Evolutionary conservation across 78 protist species (phyloP), one percentile per base, ranked within the genome.

Genomic region (Planoprotostelium fungivorum): DNA sequence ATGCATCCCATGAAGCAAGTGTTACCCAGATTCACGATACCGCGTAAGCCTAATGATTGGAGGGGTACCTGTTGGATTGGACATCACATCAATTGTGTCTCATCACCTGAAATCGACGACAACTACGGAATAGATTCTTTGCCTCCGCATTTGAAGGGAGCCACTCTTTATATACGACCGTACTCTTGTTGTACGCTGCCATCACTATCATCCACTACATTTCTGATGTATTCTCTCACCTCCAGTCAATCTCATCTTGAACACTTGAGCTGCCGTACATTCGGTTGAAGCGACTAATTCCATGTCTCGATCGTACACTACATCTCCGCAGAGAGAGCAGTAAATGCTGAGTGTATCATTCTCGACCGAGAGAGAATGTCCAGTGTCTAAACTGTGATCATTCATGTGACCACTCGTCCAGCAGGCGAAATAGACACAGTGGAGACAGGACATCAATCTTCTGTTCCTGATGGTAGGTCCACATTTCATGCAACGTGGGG

Each of bases 1-100:
- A 96, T 84, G 87, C 93, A 89, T 51, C 89, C 93, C 96, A 96
- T 95, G 88, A 96, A 96, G 89, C 97, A 96, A 86, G 97, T 94
- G 84, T 94, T 93, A 38, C 97, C 97, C 28, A 96, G 86, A 88
- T 96, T 96, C 89, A 90, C 86, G 83, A 96, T 37, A 0, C 97
- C 97, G 37, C 97, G 95, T 37, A 96, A 84, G 10, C 96, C 96
- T 23, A 91, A 36, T n/a, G 0, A 29, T 0, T 9, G 39, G 84
- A 35, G 35, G 36, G 37, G 34, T 34, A n/a, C 29, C 1, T 28
- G 25, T 0, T n/a, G n/a, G n/a, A n/a, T n/a, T n/a, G n/a, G n/a
- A n/a, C n/a, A n/a, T n/a, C n/a, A n/a, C n/a, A n/a, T n/a, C n/a
- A n/a, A n/a, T n/a, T n/a, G n/a, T n/a, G n/a, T n/a, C n/a, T n/a